Conservation (phyloP, 257 asterid genomes). For the Fraxinus cuspidata region DNA sequence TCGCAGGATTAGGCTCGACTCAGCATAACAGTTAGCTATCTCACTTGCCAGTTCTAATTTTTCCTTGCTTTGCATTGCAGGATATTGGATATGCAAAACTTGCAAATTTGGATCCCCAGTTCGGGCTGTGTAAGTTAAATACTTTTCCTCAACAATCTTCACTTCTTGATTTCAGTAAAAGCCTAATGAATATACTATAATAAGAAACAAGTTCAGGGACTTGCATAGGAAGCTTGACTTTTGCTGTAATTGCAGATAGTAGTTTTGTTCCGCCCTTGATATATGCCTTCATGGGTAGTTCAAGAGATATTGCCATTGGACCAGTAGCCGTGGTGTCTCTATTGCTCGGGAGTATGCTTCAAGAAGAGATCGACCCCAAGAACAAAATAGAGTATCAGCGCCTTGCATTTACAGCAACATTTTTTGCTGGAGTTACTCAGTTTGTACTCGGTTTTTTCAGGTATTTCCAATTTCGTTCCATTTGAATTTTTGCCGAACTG, state of each 20-base stretch:
- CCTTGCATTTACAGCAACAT: constrained; percentile 77
- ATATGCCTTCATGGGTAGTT: constrained; percentile 82
- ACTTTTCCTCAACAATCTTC: background rate
- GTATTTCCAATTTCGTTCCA: constrained; percentile 22
- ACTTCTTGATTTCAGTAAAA: background rate
- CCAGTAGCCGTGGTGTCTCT: constrained; percentile 89
- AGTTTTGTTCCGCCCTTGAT: constrained; percentile 83
- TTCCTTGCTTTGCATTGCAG: constrained; percentile 39
- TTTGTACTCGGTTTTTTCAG: constrained; percentile 68
- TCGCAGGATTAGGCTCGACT: background rate
- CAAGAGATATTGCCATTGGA: constrained; percentile 84
- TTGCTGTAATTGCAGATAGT: constrained; percentile 44
- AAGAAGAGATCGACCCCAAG: constrained; percentile 56
- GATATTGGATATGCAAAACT: constrained; percentile 79
- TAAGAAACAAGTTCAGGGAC: background rate
- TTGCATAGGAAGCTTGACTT: background rate
- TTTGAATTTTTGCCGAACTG: background rate
- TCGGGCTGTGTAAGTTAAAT: constrained; percentile 60
- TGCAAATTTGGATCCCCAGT: constrained; percentile 67
- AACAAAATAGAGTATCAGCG: constrained; percentile 49
- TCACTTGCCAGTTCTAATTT: background rate
- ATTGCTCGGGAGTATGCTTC: constrained; percentile 68
- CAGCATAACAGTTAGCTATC: background rate
- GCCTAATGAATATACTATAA: background rate
- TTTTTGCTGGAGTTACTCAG: constrained; percentile 73